These are phyloP conservation scores for Coniochaeta sp. DNA, from an alignment of 2,329 filamentous ascomycete genomes.

Conservation along the genomic window DNA sequence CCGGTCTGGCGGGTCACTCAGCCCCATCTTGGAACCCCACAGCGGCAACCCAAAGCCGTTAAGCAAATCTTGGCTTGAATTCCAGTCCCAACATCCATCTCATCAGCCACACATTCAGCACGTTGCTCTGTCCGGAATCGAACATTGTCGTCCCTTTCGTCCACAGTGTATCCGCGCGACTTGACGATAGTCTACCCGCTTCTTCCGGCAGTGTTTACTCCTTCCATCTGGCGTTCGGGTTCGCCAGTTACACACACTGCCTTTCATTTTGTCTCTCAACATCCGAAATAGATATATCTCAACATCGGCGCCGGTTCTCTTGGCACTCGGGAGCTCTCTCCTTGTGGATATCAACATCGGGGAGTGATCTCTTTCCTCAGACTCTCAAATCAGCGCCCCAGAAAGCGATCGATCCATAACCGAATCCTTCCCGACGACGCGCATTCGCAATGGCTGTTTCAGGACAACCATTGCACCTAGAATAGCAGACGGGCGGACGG, in stretches of 20 bases:
- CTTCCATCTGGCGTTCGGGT: neutral
- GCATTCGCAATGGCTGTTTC: conserved; percentile 1
- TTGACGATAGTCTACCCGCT: neutral
- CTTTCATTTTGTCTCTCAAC: neutral
- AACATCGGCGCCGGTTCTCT: neutral
- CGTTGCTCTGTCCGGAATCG: neutral
- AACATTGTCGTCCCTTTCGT: neutral
- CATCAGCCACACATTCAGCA: neutral
- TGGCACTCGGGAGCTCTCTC: neutral
- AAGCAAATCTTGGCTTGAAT: neutral
- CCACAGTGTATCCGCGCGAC: neutral
- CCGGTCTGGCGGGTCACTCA: neutral
- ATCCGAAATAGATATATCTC: neutral
- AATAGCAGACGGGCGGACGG: neutral
- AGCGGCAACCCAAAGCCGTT: neutral
- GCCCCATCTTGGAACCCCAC: neutral
- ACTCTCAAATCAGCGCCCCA: neutral
- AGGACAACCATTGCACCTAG: neutral
- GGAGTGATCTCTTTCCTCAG: neutral
- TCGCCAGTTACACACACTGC: neutral
- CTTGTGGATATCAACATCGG: neutral
- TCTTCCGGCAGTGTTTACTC: neutral
- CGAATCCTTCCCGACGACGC: neutral
- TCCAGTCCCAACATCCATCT: too few species aligned
- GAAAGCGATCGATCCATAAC: neutral